phyloP scores from a whole-genome alignment of 331 rosid genomes.

The Phaseolus coccineus region DNA sequence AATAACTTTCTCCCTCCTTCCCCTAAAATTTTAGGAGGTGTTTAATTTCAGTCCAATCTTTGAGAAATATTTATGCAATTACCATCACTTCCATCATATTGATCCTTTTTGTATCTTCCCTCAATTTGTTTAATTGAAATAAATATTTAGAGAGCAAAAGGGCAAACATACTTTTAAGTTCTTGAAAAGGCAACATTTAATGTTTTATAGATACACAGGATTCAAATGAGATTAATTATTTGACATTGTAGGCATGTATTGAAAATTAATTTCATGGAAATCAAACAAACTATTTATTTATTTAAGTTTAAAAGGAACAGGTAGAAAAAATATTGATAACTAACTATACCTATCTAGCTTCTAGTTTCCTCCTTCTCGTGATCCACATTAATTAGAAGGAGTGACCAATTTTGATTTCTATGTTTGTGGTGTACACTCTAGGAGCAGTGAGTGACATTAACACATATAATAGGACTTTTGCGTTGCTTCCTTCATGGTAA shows the following conservation, averaged over 20 bases:
- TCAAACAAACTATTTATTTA: too few species aligned
- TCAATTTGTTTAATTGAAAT: slow-evolving; percentile 11
- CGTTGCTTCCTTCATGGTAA: slow-evolving; percentile 20
- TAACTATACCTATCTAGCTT: too few species aligned
- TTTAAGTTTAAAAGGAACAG: neutral
- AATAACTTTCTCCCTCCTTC: too few species aligned
- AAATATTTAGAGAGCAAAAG: slow-evolving; percentile 7
- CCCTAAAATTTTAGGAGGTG: too few species aligned
- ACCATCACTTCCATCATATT: neutral
- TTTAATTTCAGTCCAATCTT: too few species aligned
- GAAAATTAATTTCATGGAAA: neutral
- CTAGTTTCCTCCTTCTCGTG: neutral
- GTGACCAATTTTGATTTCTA: neutral
- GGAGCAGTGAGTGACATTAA: slow-evolving; percentile 1
- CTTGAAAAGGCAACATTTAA: neutral
- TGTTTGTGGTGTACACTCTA: neutral
- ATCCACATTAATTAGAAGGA: slow-evolving; percentile 19
- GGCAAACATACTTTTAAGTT: neutral
- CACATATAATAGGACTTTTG: neutral
- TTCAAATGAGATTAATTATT: neutral
- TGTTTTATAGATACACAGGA: neutral
- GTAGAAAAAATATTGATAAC: neutral
- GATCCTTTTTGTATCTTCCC: neutral
- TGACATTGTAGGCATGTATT: neutral
- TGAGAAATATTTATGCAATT: neutral